These are phyloP conservation scores for Pseudocercospora fuligena DNA, from an alignment of 2,329 filamentous ascomycete species.

Conservation along the genomic window DNA sequence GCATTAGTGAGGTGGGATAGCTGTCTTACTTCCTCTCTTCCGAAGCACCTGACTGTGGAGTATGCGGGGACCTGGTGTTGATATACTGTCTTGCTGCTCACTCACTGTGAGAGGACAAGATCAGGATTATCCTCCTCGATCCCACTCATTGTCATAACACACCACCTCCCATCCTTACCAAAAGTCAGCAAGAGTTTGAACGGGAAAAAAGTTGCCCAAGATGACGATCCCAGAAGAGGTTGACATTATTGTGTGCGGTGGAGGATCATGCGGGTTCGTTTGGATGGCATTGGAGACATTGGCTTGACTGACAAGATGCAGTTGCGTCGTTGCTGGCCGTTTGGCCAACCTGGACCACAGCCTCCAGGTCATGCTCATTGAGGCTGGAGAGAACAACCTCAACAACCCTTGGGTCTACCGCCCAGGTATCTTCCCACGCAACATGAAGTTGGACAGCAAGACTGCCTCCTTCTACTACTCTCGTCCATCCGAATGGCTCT, in stretches of 20 bases:
- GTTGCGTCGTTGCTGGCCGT: slow-evolving; percentile 57
- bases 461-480: slow-evolving; percentile 83
- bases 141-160: slow-evolving; percentile 8
- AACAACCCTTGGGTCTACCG: slow-evolving; percentile 79
- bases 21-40: slow-evolving; percentile 19
- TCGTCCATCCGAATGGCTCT: slow-evolving; percentile 72
- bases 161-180: slow-evolving; percentile 6
- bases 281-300: slow-evolving; percentile 6
- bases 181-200: slow-evolving; percentile 13
- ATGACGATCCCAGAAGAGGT: slow-evolving; percentile 76
- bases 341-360: slow-evolving; percentile 77
- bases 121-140: slow-evolving; percentile 25
- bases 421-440: slow-evolving; percentile 74
- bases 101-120: slow-evolving; percentile 12
- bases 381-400: slow-evolving; percentile 72
- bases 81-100: slow-evolving; percentile 30
- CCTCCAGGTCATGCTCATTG: slow-evolving; percentile 71
- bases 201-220: slow-evolving; percentile 27
- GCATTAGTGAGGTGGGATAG: slow-evolving; percentile 23
- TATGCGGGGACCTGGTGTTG: slow-evolving; percentile 29
- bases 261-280: slow-evolving; percentile 68
- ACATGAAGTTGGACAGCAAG: slow-evolving; percentile 81
- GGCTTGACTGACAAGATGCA: slow-evolving; percentile 41
- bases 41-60: slow-evolving; percentile 28
- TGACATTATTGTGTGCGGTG: slow-evolving; percentile 79